A percentile compares a stretch with the other conserved stretches of the same genome.
phyloP scores from a whole-genome alignment of 768 basidiomycete species.

The Auricularia heimuer region DNA sequence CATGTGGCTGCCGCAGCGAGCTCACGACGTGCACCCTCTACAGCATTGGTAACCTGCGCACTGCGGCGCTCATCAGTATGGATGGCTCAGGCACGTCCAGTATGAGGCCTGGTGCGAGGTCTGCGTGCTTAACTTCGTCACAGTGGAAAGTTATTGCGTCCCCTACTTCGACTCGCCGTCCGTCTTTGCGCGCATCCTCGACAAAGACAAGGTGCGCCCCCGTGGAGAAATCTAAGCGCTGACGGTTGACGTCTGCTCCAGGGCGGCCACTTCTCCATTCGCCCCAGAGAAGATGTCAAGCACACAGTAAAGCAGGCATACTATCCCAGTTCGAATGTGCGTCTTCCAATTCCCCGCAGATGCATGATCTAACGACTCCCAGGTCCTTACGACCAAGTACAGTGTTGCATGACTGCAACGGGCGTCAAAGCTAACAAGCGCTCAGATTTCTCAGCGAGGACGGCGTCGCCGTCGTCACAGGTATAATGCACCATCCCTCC shows the following conservation, averaged over 20 bases:
- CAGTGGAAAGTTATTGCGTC: conserved; percentile 87
- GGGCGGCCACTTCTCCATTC: conserved; percentile 89
- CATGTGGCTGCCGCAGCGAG: not conserved
- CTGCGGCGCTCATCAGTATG: conserved; percentile 72
- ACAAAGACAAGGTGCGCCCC: conserved; percentile 55
- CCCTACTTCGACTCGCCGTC: conserved; percentile 93
- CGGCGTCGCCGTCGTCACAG: conserved; percentile 81
- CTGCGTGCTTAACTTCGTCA: not conserved
- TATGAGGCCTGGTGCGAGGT: not conserved
- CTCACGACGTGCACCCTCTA: conserved; percentile 7
- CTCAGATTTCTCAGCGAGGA: conserved; percentile 67
- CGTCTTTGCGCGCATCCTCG: conserved; percentile 80
- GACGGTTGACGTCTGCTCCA: conserved; percentile 16
- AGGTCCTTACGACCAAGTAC: conserved; percentile 79
- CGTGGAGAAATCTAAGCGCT: conserved; percentile 3
- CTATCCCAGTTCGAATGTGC: conserved; percentile 70
- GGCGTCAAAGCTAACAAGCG: not conserved
- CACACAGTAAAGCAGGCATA: conserved; percentile 77
- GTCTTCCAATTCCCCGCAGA: conserved; percentile 9
- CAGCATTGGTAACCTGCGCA: conserved; percentile 77
- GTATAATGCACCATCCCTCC: conserved; percentile 23
- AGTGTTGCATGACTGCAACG: not conserved
- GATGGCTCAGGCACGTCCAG: conserved; percentile 61
- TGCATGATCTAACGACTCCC: conserved; percentile 3
- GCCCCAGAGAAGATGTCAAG: conserved; percentile 41